Conservation (phyloP, 179 eudicot species). For the Silene coronaria region DNA sequence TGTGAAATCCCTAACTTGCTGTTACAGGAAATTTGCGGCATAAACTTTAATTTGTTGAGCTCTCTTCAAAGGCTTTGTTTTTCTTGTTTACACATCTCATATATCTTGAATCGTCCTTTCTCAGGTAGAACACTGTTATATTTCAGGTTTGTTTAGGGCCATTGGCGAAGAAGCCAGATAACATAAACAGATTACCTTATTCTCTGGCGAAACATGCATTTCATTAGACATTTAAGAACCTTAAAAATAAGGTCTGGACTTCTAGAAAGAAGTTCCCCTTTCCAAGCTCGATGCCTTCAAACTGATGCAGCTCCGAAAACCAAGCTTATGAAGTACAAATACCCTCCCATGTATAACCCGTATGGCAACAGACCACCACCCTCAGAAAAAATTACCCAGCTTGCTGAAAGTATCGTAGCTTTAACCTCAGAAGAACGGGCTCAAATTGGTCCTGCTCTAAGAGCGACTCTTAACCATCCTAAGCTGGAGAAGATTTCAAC, state of each 20-base stretch:
- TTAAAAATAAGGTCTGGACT: slow-evolving; percentile 24
- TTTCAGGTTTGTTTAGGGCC: slow-evolving; percentile 6
- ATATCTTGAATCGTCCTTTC: not conserved
- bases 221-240: slow-evolving; percentile 34
- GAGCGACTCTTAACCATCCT: slow-evolving; percentile 58
- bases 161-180: not conserved
- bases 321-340: slow-evolving; percentile 61
- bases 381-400: slow-evolving; percentile 68
- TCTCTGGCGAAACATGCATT: slow-evolving; percentile 38
- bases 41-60: too few relatives aligned
- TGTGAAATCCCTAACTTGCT: not conserved
- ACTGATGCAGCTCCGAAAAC: slow-evolving; percentile 52
- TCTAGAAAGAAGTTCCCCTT: slow-evolving; percentile 25
- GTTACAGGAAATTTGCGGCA: not conserved
- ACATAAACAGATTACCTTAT: not conserved
- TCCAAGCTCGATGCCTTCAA: slow-evolving; percentile 57
- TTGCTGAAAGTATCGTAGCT: slow-evolving; percentile 67
- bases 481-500: slow-evolving; percentile 59
- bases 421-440: slow-evolving; percentile 69
- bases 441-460: slow-evolving; percentile 64
- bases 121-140: slow-evolving; percentile 7
- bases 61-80: not conserved
- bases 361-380: slow-evolving; percentile 89
- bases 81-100: not conserved
- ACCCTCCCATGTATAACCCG: slow-evolving; percentile 65